Evolutionary conservation across 2,329 filamentous ascomycete genomes (phyloP).

Genomic region (Sclerotinia nivalis): DNA sequence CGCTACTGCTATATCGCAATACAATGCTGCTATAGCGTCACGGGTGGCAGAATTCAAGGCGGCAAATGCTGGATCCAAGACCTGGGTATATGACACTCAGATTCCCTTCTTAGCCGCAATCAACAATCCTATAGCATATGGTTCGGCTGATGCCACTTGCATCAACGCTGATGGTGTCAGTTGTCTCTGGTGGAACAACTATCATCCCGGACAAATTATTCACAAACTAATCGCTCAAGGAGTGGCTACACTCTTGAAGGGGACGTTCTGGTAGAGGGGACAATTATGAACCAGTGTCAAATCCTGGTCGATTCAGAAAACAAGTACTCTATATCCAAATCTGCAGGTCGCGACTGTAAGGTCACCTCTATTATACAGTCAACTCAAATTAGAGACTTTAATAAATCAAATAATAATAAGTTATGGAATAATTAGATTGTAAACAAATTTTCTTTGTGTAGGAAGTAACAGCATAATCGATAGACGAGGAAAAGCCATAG

Average conservation of each 20-base stretch:
- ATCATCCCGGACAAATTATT: neutral
- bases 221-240: neutral
- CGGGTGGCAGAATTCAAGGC: neutral
- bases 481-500: too few relatives aligned
- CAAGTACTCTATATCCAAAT: too few relatives aligned
- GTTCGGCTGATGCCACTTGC: neutral
- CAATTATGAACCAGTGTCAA: neutral
- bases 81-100: conserved; percentile 10
- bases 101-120: neutral
- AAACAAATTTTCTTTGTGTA: too few relatives aligned
- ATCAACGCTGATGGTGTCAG: conserved; percentile 1
- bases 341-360: too few relatives aligned
- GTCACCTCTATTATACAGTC: too few relatives aligned
- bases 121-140: neutral
- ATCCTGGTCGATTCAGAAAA: neutral
- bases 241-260: neutral
- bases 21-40: neutral
- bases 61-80: neutral
- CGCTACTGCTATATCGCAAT: neutral
- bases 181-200: conserved; percentile 12
- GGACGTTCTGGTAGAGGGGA: neutral
- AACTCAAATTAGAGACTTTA: too few relatives aligned
- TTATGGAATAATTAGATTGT: too few relatives aligned
- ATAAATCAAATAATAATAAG: too few relatives aligned
- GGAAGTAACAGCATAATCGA: too few relatives aligned